Base-by-base conservation (phyloP, 164 flowering plant species). In the Saururus chinensis region DNA sequence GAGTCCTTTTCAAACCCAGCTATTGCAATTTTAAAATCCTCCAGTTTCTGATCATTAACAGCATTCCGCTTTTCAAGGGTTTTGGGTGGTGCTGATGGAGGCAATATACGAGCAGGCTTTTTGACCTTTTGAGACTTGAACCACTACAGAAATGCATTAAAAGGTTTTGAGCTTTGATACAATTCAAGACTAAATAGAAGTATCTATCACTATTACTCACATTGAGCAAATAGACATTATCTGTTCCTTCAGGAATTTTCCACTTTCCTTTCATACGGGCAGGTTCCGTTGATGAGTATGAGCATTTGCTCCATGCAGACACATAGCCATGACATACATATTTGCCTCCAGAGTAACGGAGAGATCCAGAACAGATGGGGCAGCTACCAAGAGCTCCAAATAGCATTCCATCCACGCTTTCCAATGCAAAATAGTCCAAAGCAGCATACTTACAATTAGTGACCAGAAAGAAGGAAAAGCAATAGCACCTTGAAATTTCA, bases 251-350 rank as follows among this genome's bases (percentile, higher is more conserved):
- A 7, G 96, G 97, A 45, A 95, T 71, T 82, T 86, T 85, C 97
- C 97, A 95, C 72, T 87, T 89, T 52, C 81, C 86, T 68, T 80
- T 78, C 10, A 78, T 71, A 45, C 96, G 93, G 57, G 73, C 76
- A 42, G 88, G 87, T 69, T 85, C 84, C 60, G 76, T 58, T 57
- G 92, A 82, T 19, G 92, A 77, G 70, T 80, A 89, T 14, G 93
- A 75, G 76, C 99, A 95, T 71, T 86, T 95, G 75, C 87, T 86
- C 99, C 99, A 95, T 60, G 73, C 95, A 7, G 97, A 82, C n/a
- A 81, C 60, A 76, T 83, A 87, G 11, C 99, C 99, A 70, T 74
- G 77, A 73, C 99, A 95, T 21, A 78, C 73, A 56, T 87, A 95
- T 74, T 70, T 64, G 64, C 86, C 82, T 64, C 89, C 87, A 68